Evolutionary conservation across 495 filamentous ascomycete genomes (phyloP).

Genomic region (Penicillium subrubescens): DNA sequence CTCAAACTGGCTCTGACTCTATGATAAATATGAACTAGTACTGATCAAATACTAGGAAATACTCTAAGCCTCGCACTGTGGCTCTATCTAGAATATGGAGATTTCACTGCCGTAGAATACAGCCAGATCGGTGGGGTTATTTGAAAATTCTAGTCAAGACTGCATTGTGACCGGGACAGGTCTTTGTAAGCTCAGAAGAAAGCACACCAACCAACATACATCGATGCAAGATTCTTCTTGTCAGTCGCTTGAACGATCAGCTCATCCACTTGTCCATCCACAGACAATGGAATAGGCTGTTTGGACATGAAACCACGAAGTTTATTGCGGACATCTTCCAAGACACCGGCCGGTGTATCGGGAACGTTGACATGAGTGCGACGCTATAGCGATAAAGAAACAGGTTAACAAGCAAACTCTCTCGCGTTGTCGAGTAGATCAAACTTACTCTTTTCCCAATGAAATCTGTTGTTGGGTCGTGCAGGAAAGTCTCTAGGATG

Average conservation of each 20-base stretch:
- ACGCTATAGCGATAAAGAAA: conserved; percentile 47
- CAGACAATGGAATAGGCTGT: conserved; percentile 87
- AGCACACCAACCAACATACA: conserved; percentile 99
- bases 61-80: background rate
- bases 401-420: conserved; percentile 9
- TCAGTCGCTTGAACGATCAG: conserved; percentile 82
- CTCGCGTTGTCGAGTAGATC: background rate
- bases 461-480: conserved; percentile 95
- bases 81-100: background rate
- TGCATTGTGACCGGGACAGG: background rate
- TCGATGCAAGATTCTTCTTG: conserved; percentile 72
- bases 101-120: background rate
- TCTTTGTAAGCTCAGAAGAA: conserved; percentile 63
- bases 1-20: background rate
- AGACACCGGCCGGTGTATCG: conserved; percentile 83
- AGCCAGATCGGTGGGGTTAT: background rate
- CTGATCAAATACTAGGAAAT: background rate
- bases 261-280: conserved; percentile 94
- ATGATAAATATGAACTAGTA: background rate
- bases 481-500: conserved; percentile 91
- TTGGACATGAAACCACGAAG: conserved; percentile 78
- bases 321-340: conserved; percentile 87
- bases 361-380: conserved; percentile 63
- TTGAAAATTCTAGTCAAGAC: background rate
- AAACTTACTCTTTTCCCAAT: conserved; percentile 66